Percentiles rank a stretch among this genome's conserved stretches.
phyloP scores from a whole-genome alignment of 2,329 filamentous ascomycete species.

The Fusarium ramigenum region DNA sequence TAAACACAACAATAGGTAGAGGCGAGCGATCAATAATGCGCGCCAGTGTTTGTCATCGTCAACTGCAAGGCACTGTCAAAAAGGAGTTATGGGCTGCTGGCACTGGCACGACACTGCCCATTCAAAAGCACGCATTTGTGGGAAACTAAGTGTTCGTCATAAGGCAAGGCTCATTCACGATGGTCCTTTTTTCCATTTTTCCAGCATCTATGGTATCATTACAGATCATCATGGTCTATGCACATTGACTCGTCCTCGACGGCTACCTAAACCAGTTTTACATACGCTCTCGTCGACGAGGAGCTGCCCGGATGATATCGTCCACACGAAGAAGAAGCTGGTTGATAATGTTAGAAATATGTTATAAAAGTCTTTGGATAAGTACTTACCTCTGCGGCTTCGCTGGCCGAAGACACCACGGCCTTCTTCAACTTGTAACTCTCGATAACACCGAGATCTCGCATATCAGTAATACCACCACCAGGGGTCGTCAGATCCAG shows the following conservation, averaged over 20 bases:
- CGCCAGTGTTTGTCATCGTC: neutral
- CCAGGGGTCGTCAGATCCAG: constrained; percentile 89
- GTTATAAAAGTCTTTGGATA: no score
- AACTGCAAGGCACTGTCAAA: neutral
- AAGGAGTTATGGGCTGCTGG: neutral
- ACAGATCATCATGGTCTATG: constrained; percentile 49
- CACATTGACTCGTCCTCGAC: constrained; percentile 39
- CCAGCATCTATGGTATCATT: constrained; percentile 52
- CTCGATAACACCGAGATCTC: constrained; percentile 93
- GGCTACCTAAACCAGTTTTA: constrained; percentile 40
- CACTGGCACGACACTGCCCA: constrained; percentile 22
- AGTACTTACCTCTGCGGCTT: constrained; percentile 87
- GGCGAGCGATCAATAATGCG: neutral
- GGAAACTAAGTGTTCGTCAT: constrained; percentile 13
- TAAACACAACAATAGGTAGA: neutral
- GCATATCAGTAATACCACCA: constrained; percentile 94
- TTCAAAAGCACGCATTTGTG: neutral
- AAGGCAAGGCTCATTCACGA: constrained; percentile 38
- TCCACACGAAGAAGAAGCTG: constrained; percentile 92
- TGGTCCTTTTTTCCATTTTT: constrained; percentile 43
- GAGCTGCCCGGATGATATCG: constrained; percentile 96
- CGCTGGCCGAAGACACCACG: constrained; percentile 95
- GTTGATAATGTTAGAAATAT: constrained; percentile 32
- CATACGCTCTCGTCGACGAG: constrained; percentile 63
- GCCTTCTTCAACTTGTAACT: constrained; percentile 98